phyloP scores from a whole-genome alignment of 805 yeast genomes.

The Monosporozyma siamensis region DNA sequence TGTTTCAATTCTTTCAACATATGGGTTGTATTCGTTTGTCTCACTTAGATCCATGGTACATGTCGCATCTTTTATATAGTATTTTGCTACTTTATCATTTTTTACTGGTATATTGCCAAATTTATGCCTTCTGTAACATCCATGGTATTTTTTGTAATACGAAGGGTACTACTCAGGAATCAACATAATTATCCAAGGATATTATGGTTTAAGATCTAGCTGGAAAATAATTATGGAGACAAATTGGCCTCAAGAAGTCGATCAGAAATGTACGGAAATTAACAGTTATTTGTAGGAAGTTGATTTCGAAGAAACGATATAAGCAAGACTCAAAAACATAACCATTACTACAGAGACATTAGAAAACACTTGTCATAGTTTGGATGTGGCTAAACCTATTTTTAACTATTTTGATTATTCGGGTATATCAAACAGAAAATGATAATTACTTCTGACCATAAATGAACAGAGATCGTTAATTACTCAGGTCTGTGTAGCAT shows the following conservation, averaged over 20 bases:
- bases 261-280: constrained; percentile 30
- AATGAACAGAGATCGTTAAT: too few relatives aligned
- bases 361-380: constrained; percentile 86
- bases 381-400: constrained; percentile 84
- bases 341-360: constrained; percentile 89
- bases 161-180: constrained; percentile 78
- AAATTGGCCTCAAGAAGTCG: constrained; percentile 34
- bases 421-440: constrained; percentile 63
- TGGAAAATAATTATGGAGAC: constrained; percentile 75
- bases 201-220: constrained; percentile 70
- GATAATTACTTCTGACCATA: constrained; percentile 74
- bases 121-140: constrained; percentile 94
- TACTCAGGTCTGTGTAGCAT: too few relatives aligned
- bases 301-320: constrained; percentile 23
- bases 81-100: constrained; percentile 81
- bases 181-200: constrained; percentile 67
- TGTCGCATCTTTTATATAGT: constrained; percentile 80
- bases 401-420: constrained; percentile 78
- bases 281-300: constrained; percentile 31
- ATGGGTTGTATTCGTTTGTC: constrained; percentile 77
- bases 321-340: constrained; percentile 32
- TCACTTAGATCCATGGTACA: constrained; percentile 98
- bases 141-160: constrained; percentile 98
- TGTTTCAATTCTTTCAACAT: constrained; percentile 79
- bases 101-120: constrained; percentile 87